Percentiles rank a stretch among this genome's conserved stretches.
phyloP scores from a whole-genome alignment of 257 asterid species.

The Forsythia viridissima region DNA sequence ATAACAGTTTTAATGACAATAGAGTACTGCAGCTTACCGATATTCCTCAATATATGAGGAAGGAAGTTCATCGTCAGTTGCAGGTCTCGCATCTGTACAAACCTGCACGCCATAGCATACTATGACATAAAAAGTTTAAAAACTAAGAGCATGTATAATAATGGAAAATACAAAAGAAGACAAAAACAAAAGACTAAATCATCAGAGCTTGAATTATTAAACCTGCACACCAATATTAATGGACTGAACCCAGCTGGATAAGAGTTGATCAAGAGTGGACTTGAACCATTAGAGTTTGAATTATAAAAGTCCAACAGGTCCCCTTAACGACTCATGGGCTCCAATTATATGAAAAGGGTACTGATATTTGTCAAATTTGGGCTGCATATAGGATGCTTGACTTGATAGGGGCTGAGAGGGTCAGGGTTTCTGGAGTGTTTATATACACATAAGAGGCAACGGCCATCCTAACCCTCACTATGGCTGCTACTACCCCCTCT shows the following conservation, averaged over 20 bases:
- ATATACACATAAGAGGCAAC: background rate
- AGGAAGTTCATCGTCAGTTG: conserved; percentile 91
- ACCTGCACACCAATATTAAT: background rate
- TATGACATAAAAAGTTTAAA: background rate
- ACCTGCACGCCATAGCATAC: conserved; percentile 48
- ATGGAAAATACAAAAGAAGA: background rate
- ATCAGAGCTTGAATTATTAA: no score
- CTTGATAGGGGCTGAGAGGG: background rate
- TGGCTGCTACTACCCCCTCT: background rate
- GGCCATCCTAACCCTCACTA: background rate
- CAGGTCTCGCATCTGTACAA: conserved; percentile 70
- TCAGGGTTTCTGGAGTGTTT: background rate
- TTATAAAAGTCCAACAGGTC: background rate
- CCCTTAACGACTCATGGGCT: background rate
- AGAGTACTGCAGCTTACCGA: conserved; percentile 48
- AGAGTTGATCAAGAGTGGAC: background rate
- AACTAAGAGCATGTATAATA: conserved; percentile 9
- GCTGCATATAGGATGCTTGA: background rate
- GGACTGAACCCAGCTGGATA: background rate
- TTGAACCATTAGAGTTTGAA: background rate
- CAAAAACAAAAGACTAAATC: background rate
- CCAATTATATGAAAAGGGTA: background rate
- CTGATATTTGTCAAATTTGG: background rate
- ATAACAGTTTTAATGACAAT: conserved; percentile 14
- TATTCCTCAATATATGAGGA: conserved; percentile 86